Evolutionary conservation across 2,329 filamentous ascomycete species (phyloP), one percentile per base, ranked within the genome.

Genomic region (Monosporascus sp.): DNA sequence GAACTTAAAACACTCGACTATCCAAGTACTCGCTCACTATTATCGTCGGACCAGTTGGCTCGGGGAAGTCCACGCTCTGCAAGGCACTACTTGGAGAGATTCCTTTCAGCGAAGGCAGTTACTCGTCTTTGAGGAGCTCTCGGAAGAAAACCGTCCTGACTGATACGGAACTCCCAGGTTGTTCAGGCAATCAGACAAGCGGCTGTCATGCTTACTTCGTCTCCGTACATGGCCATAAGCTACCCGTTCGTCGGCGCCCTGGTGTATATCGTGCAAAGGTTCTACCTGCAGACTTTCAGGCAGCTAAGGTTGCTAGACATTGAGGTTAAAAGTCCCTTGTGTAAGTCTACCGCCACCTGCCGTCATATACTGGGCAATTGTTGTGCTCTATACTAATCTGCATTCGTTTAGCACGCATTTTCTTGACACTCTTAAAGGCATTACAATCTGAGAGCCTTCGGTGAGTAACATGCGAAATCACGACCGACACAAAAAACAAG

Each of bases 211-310:
- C 70, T 70, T 35, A 58, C 55, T 7, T 60, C 43, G 60, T 73
- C 31, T 62, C 72, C 52, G 64, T 77, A 73, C 51, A 65, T 75
- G 1, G 70, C 70, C 2, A 67, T 74, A 5, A 70, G 69, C 1
- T 72, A 78, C 49, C 77, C 77, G 0, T 64, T 74, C 17, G 62
- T 77, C 0, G 58, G 72, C 8, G 58, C 63, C 4, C 56, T 70
- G 2, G 55, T 77, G 6, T 80, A 75, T 51, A 48, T 69, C 3
- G 62, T 80, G 5, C 76, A 79, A 54, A 76, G 72, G 47, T 66
- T 76, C 47, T 81, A 81, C 59, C 66, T 81, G n/a, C 70, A 73
- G 1, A 81, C 77, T 2, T 79, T 76, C 2, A 71, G 77, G 4
- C 78, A 80, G 58, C 60, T 81, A 7, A 71, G 78, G 53, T 68